A percentile compares a stretch with the other conserved stretches of the same genome.
Evolutionary conservation across 139 green algal species (phyloP).

Genomic region (Diplosphaera chodatii): DNA sequence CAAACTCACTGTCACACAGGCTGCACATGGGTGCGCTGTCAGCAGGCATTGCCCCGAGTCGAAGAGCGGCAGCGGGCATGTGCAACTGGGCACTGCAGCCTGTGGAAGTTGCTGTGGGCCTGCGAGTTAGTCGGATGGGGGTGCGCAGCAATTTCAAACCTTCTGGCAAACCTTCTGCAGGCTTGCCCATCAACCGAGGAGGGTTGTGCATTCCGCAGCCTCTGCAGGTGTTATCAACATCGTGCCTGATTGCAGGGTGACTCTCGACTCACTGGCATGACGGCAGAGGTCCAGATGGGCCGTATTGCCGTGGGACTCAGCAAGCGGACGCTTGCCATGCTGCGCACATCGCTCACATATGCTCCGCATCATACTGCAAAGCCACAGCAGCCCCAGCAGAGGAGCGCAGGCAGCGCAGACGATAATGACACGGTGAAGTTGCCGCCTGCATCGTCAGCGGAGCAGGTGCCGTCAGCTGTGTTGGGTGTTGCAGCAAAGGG

Average conservation of each 20-base stretch:
- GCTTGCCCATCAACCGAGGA: too few species aligned
- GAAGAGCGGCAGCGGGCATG: neutral
- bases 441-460: too few species aligned
- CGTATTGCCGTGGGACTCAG: neutral
- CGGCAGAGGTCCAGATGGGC: neutral
- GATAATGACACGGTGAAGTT: neutral
- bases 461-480: neutral
- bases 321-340: neutral
- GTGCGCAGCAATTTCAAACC: too few species aligned
- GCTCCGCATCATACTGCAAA: too few species aligned
- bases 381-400: too few species aligned
- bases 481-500: neutral
- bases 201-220: too few species aligned
- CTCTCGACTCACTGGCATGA: neutral
- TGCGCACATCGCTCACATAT: neutral
- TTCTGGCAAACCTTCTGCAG: too few species aligned
- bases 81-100: neutral
- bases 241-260: neutral
- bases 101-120: neutral
- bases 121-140: neutral
- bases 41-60: neutral
- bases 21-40: neutral
- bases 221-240: too few species aligned
- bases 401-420: neutral
- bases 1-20: neutral